phyloP scores from a whole-genome alignment of 768 basidiomycete species.

The Podaxis sp. region DNA sequence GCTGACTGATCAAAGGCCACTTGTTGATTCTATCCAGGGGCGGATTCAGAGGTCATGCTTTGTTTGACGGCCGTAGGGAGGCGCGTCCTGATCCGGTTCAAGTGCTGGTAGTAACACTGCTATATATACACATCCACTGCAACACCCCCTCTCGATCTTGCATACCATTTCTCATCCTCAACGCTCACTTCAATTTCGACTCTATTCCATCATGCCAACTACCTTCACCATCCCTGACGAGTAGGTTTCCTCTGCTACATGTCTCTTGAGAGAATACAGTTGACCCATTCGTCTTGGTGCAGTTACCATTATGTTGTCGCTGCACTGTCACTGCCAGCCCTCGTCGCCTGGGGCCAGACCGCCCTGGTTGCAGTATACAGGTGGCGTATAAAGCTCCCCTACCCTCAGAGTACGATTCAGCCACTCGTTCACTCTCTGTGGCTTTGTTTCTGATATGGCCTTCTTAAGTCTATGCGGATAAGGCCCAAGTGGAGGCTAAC shows the following conservation, averaged over 20 bases:
- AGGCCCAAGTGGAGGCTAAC: constrained; percentile 8
- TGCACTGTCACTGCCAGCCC: constrained; percentile 51
- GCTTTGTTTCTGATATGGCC: too few species aligned
- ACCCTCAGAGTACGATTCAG: constrained; percentile 59
- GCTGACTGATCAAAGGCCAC: not conserved
- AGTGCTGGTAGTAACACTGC: not conserved
- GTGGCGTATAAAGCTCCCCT: constrained; percentile 52
- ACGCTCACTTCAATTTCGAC: not conserved
- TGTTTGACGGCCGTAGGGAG: not conserved
- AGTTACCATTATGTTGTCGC: constrained; percentile 60
- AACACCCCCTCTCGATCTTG: too few species aligned
- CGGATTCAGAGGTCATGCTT: not conserved
- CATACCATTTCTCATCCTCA: not conserved
- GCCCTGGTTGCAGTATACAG: constrained; percentile 39
- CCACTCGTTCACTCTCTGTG: not conserved
- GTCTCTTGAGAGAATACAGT: not conserved
- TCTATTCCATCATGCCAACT: not conserved
- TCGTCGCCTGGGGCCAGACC: constrained; percentile 42
- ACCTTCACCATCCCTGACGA: constrained; percentile 6
- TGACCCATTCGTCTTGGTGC: not conserved
- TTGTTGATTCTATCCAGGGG: not conserved
- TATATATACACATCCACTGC: not conserved
- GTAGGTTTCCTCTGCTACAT: not conserved
- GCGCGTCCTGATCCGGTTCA: not conserved
- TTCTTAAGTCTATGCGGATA: constrained; percentile 34